A percentile compares a stretch with the other conserved stretches of the same genome.
These are phyloP conservation scores for Solanum tarijense DNA, from an alignment of 257 asterid genomes.

Conservation along the genomic window DNA sequence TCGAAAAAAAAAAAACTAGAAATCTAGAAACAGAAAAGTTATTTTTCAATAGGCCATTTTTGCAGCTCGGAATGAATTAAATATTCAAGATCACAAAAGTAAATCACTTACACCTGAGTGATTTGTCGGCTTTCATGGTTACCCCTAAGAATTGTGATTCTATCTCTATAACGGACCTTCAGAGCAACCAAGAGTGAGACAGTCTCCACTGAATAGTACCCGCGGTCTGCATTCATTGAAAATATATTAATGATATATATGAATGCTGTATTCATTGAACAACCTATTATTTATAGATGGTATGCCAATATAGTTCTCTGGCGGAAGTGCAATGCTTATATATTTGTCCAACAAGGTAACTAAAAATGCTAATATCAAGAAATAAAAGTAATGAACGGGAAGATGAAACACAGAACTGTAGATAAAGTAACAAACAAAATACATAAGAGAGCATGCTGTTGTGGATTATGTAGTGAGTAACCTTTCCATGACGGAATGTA, in stretches of 20 bases:
- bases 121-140: slow-evolving; percentile 98
- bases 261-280: neutral
- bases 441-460: neutral
- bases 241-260: neutral
- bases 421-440: neutral
- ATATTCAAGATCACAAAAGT: neutral
- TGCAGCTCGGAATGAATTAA: neutral
- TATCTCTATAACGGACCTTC: slow-evolving; percentile 93
- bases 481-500: neutral
- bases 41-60: neutral
- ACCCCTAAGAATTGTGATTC: slow-evolving; percentile 94
- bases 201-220: slow-evolving; percentile 96
- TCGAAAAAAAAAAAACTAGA: neutral
- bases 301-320: neutral
- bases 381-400: neutral
- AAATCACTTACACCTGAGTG: slow-evolving; percentile 84
- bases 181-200: slow-evolving; percentile 89
- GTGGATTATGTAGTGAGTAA: neutral
- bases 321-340: neutral
- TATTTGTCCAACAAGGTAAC: neutral
- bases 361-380: neutral
- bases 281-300: neutral
- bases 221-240: slow-evolving; percentile 75
- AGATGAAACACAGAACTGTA: neutral
- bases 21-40: neutral